phyloP scores from a whole-genome alignment of 2,329 filamentous ascomycete species.

The Cercospora berteroae region DNA sequence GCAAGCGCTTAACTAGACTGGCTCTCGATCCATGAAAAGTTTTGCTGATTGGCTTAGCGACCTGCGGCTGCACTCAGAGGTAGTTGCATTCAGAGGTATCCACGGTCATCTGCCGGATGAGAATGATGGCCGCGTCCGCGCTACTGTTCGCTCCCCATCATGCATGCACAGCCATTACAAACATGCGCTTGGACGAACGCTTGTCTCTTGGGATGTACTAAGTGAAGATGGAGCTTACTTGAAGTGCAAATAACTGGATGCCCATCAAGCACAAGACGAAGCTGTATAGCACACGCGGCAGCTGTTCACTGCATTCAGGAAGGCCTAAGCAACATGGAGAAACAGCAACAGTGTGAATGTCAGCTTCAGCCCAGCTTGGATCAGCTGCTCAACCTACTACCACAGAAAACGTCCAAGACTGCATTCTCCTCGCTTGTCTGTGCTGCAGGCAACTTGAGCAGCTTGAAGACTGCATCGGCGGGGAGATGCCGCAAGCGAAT shows the following conservation, averaged over 20 bases:
- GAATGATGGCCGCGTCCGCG: neutral
- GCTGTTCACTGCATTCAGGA: neutral
- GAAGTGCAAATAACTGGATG: neutral
- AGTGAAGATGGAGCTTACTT: neutral
- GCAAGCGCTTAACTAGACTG: too few relatives aligned
- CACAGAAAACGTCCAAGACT: neutral
- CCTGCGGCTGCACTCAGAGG: too few relatives aligned
- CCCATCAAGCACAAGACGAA: neutral
- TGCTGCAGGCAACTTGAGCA: neutral
- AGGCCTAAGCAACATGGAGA: neutral
- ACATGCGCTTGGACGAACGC: neutral
- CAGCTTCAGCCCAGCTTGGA: neutral
- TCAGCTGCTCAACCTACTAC: neutral
- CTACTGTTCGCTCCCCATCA: neutral
- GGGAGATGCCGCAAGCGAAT: neutral
- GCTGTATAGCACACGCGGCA: neutral
- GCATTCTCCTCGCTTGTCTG: neutral
- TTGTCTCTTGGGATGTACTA: neutral
- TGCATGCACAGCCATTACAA: neutral
- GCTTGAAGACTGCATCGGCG: neutral
- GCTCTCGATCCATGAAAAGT: too few relatives aligned
- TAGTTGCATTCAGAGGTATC: too few relatives aligned
- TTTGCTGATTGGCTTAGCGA: too few relatives aligned
- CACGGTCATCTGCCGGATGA: neutral
- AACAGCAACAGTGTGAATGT: neutral